Conservation (phyloP, 2,329 filamentous ascomycete species). For the Tolypocladium capitatum region DNA sequence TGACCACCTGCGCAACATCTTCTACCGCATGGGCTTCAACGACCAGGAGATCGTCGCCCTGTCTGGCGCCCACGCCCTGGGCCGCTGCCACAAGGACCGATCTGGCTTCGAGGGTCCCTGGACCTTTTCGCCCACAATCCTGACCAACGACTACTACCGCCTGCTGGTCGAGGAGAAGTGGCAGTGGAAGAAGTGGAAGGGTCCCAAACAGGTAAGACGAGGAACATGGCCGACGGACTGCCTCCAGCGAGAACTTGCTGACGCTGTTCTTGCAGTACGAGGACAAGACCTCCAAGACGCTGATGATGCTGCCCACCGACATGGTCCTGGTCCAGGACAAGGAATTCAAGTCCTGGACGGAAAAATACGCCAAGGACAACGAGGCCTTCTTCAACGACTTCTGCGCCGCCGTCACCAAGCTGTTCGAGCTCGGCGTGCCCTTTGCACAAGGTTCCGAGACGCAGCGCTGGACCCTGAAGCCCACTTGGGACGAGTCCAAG, state of each 20-base stretch:
- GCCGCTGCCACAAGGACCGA: slow-evolving; percentile 80
- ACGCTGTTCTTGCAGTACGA: slow-evolving; percentile 50
- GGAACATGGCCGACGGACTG: background rate
- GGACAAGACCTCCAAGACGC: slow-evolving; percentile 70
- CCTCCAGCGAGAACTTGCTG: background rate
- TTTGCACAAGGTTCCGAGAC: slow-evolving; percentile 54
- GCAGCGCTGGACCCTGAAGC: slow-evolving; percentile 51
- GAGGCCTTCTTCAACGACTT: slow-evolving; percentile 93
- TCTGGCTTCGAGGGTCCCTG: slow-evolving; percentile 81
- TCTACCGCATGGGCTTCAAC: slow-evolving; percentile 94
- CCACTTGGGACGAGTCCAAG: slow-evolving; percentile 22
- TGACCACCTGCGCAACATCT: slow-evolving; percentile 80
- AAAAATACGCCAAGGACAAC: slow-evolving; percentile 85
- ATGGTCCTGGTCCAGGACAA: slow-evolving; percentile 81
- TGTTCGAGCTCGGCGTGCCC: slow-evolving; percentile 91
- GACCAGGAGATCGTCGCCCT: slow-evolving; percentile 94
- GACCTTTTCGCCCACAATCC: slow-evolving; percentile 79
- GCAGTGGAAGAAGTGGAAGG: slow-evolving; percentile 82
- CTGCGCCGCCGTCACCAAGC: slow-evolving; percentile 58
- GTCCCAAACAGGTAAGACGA: slow-evolving; percentile 54
- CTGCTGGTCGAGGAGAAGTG: slow-evolving; percentile 87
- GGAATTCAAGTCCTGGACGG: slow-evolving; percentile 64
- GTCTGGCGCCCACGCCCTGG: slow-evolving; percentile 71
- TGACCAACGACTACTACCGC: slow-evolving; percentile 93
- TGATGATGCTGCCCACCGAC: slow-evolving; percentile 98